Evolutionary conservation across 202 grass and related monocot genomes (phyloP), one percentile per base, ranked within the genome.

Genomic region (Digitaria exilis): DNA sequence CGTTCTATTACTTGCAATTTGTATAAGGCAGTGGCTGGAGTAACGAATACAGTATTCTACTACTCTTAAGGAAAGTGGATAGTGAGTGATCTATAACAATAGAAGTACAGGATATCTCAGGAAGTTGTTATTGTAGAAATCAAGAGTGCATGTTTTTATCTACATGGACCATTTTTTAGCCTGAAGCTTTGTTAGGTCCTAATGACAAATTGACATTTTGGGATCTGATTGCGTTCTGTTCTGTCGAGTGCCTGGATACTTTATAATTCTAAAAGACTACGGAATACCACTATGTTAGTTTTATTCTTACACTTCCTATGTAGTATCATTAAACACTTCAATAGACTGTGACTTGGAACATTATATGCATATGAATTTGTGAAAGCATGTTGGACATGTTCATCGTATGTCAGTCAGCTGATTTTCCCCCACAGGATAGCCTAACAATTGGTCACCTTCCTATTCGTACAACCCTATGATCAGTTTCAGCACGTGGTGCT

Each of bases 351-450:
- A 21, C 17, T 41, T 73, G 58, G 58, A 22, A 28, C 45, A 19
- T 86, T 54, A 6, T 73, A 32, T 32, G 77, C 58, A 76, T 71
- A 55, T 72, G 42, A 82, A 46, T 65, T 32, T 83, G 14, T 78
- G 52, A 41, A 19, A 68, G 35, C 58, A 67, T 83, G 35, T 65
- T 56, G 25, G 30, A 73, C 26, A 3, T 63, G 10, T 45, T 62
- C 24, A 49, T 6, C n/a, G n/a, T 41, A 32, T 78, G 65, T 79
- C 58, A 44, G 15, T 48, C 8, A 82, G 26, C 58, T 71, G 39
- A 39, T 58, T 61, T n/a, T 61, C 21, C n/a, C 65, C 1, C 49
- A 34, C 15, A 7, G 39, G 21, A 60, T 63, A 60, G 77, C 29
- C 64, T 31, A 59, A 65, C 18, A 59, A 65, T 18, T 48, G 16